Evolutionary conservation across 257 asterid genomes (phyloP), one percentile per base, ranked within the genome.

Genomic region (Vinca minor): DNA sequence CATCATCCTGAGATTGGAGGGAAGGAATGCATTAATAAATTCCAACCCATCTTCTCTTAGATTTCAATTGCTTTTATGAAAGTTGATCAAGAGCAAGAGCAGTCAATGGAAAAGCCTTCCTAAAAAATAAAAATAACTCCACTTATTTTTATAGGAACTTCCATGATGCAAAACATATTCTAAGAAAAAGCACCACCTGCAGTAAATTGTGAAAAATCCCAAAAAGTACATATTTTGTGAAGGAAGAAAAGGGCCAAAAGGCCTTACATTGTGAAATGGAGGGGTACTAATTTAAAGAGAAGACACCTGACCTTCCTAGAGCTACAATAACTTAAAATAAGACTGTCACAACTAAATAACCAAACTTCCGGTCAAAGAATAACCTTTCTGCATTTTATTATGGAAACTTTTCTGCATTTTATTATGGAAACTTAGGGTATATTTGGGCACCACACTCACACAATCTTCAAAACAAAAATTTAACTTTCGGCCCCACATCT

Each of bases 1-100:
- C 98, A 71, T 92, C 98, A 83, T 92, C 98, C 98, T 92, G 83
- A 64, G 45, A 78, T 70, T 58, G 25, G 53, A 38, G 36, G 23
- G 50, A 25, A 50, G 42, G 10, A 38, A 8, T 38, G 42, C 26
- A 29, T 44, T 44, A 15, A 29, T 54, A 8, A 29, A 55, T 25
- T 55, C n/a, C 61, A 31, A 18, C 6, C 25, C 41, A 5, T 15
- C n/a, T 42, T 42, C 23, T 28, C 38, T 54, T 55, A 55, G 20
- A 0, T 41, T 12, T 25, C 38, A 41, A 6, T 42, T 42, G 21
- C n/a, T 23, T 44, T 2, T 38, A 41, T 26, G 10, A 42, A 2
- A 23, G 14, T 3, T 55, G 39, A 39, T 55, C 4, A 31, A 14
- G 60, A 18, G 1, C 28, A 28, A 55, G 49, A 17, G 25, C 61